phyloP scores from a whole-genome alignment of 768 basidiomycete species.

The Hygrophoropsis aurantiaca region DNA sequence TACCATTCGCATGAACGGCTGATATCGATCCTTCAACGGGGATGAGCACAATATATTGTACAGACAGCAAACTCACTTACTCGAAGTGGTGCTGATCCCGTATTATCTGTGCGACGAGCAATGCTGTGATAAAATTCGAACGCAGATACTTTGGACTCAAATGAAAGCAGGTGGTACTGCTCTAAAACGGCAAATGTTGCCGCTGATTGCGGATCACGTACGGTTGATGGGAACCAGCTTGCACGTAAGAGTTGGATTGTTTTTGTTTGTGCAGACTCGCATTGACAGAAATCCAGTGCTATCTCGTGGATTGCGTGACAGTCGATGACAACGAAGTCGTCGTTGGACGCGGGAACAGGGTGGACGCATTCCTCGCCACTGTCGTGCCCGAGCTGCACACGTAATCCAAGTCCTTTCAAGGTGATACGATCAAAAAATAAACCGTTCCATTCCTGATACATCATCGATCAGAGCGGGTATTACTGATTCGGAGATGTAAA shows the following conservation, averaged over 20 bases:
- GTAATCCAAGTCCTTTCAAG: conserved; percentile 19
- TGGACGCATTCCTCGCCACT: conserved; percentile 10
- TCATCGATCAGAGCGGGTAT: no score
- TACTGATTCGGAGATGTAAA: no score
- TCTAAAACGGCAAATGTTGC: conserved; percentile 22
- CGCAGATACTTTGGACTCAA: conserved; percentile 23
- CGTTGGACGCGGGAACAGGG: conserved; percentile 1
- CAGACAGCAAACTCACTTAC: conserved; percentile 13
- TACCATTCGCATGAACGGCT: conserved; percentile 8
- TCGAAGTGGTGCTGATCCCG: conserved; percentile 1
- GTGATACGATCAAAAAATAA: conserved; percentile 11
- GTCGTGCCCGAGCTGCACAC: conserved; percentile 22
- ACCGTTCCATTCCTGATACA: conserved; percentile 17
- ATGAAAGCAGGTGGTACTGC: conserved; percentile 13
- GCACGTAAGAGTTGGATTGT: conserved; percentile 9
- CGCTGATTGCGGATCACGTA: conserved; percentile 19
- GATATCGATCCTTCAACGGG: conserved; percentile 9
- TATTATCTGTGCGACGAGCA: conserved; percentile 15
- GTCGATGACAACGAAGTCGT: conserved; percentile 19
- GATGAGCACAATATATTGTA: neutral
- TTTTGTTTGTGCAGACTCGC: conserved; percentile 3
- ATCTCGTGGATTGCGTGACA: conserved; percentile 20
- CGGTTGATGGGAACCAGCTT: conserved; percentile 9
- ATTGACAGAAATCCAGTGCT: conserved; percentile 10
- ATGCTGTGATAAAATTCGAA: conserved; percentile 20